These are phyloP conservation scores for Borovskyia barvae DNA, from an alignment of 208 protist genomes.

Conservation along the genomic window DNA sequence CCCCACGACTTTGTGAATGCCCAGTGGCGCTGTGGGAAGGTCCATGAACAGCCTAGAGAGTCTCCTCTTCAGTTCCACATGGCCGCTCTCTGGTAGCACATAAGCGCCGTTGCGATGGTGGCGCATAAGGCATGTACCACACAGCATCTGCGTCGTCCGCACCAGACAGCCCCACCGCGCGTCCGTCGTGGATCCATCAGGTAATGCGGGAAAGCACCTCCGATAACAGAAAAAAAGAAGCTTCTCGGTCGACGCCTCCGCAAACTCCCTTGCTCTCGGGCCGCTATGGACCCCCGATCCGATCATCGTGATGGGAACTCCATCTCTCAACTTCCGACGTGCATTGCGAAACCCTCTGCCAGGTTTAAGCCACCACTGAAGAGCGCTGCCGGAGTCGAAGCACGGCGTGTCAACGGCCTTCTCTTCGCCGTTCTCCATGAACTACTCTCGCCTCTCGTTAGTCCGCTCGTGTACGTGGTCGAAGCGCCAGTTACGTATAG, in stretches of 20 bases:
- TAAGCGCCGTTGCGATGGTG: constrained; percentile 23
- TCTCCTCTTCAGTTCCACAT: constrained; percentile 15
- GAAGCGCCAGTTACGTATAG: too few species aligned
- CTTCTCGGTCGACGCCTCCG: constrained; percentile 19
- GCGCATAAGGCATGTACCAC: constrained; percentile 56
- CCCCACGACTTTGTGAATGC: constrained; percentile 61
- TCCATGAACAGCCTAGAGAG: constrained; percentile 55
- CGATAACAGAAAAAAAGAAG: constrained; percentile 88
- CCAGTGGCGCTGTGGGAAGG: constrained; percentile 55
- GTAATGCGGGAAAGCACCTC: constrained; percentile 54
- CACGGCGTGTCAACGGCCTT: constrained; percentile 15
- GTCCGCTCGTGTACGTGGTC: too few species aligned
- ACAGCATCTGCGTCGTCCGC: constrained; percentile 88
- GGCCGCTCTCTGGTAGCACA: constrained; percentile 10
- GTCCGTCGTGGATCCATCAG: constrained; percentile 73
- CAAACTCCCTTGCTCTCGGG: constrained; percentile 25
- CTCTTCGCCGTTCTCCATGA: not conserved
- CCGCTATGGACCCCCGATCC: constrained; percentile 39
- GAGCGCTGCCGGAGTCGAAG: constrained; percentile 32
- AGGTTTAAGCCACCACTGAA: constrained; percentile 44
- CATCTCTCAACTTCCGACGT: constrained; percentile 16
- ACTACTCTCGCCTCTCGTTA: not conserved
- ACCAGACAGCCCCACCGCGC: constrained; percentile 90
- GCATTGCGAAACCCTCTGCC: constrained; percentile 10
- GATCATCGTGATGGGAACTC: constrained; percentile 26